Conservation (phyloP, 1,284 basidiomycete genomes). For the Microbotryomycetes sp. region DNA sequence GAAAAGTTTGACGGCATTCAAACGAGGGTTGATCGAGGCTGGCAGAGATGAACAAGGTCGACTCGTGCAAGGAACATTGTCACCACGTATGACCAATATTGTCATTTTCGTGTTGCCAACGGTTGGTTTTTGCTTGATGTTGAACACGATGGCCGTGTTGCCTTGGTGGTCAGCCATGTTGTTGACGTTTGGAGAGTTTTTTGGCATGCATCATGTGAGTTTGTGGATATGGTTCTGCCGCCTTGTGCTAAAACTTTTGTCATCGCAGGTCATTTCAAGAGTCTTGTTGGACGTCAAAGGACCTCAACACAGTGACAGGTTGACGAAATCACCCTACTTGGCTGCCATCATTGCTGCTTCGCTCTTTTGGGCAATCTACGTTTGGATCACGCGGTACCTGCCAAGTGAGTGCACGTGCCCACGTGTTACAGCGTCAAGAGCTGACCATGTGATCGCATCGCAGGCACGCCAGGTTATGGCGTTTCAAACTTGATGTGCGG, state of each 20-base stretch:
- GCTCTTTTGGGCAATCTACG: conserved; percentile 77
- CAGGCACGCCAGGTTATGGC: conserved; percentile 67
- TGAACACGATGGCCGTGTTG: conserved; percentile 69
- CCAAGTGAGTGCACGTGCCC: conserved; percentile 52
- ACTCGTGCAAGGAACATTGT: conserved; percentile 22
- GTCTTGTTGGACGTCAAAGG: conserved; percentile 62
- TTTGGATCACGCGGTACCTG: conserved; percentile 70
- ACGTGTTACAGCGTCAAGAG: conserved; percentile 1
- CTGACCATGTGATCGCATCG: conserved; percentile 51
- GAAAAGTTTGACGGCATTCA: conserved; percentile 81
- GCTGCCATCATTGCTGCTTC: conserved; percentile 80
- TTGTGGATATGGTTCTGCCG: background rate
- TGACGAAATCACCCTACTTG: conserved; percentile 66
- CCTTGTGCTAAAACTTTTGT: background rate
- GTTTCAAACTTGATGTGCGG: conserved; percentile 70
- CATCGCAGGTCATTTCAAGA: conserved; percentile 64
- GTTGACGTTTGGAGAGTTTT: conserved; percentile 75
- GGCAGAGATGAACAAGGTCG: conserved; percentile 40
- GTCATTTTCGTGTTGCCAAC: conserved; percentile 77
- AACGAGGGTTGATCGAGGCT: conserved; percentile 77
- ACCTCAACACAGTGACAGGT: conserved; percentile 35
- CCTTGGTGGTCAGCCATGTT: conserved; percentile 86
- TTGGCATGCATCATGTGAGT: conserved; percentile 45
- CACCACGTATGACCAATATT: conserved; percentile 60
- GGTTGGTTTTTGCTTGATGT: conserved; percentile 70